A percentile compares a stretch with the other conserved stretches of the same genome.
Evolutionary conservation across 129 eudicot genomes (phyloP).

Genomic region (Oenanthe sinensis): DNA sequence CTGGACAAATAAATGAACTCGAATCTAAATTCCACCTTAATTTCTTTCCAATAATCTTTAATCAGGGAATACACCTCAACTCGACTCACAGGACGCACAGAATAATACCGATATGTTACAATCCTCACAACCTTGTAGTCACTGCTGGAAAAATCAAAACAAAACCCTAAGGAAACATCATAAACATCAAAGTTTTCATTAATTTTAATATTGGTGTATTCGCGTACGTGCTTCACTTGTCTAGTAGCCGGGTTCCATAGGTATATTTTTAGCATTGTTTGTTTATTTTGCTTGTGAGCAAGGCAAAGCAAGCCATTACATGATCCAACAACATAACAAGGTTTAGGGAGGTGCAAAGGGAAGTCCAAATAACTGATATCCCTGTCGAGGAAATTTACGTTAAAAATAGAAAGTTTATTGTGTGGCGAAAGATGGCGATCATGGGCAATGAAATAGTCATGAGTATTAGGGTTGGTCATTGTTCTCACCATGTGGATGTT

Average conservation of each 20-base stretch:
- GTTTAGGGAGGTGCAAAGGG: background rate
- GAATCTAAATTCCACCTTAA: background rate
- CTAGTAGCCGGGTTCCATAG: constrained; percentile 15
- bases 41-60: constrained; percentile 1
- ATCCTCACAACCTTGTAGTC: constrained; percentile 17
- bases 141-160: background rate
- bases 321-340: background rate
- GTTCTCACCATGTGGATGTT: background rate
- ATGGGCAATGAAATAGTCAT: background rate
- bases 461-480: background rate
- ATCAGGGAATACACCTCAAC: constrained; percentile 1
- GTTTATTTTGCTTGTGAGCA: too few species aligned
- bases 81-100: background rate
- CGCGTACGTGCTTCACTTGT: background rate
- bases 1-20: background rate
- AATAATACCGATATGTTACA: too few species aligned
- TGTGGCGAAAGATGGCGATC: too few species aligned
- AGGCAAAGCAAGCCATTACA: constrained; percentile 12
- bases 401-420: background rate
- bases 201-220: background rate
- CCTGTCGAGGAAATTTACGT: background rate
- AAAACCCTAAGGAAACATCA: constrained; percentile 3
- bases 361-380: background rate
- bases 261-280: background rate
- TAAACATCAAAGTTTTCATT: too few species aligned